These are phyloP conservation scores for Bipolaris sorokiniana DNA, from an alignment of 2,329 filamentous ascomycete genomes.

Conservation along the genomic window DNA sequence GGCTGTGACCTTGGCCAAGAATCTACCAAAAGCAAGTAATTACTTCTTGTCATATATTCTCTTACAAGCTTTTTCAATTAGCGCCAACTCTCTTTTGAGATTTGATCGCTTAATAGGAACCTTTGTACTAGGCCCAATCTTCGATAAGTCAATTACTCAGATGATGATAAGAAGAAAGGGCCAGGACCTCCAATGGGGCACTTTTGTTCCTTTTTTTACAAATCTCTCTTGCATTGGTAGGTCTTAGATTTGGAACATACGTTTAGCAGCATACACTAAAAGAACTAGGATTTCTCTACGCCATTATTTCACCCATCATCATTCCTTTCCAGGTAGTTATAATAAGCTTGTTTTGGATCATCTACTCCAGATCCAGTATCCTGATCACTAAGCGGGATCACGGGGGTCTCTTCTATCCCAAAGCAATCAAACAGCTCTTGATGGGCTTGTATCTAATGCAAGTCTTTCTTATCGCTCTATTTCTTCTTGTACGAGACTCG, in stretches of 20 bases:
- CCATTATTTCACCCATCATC: slow-evolving; percentile 21
- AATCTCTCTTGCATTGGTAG: slow-evolving; percentile 25
- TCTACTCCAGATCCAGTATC: slow-evolving; percentile 12
- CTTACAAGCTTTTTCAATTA: slow-evolving; percentile 16
- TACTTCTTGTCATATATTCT: slow-evolving; percentile 26
- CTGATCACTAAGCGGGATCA: slow-evolving; percentile 6
- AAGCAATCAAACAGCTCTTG: slow-evolving; percentile 19
- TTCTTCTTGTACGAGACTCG: slow-evolving; percentile 15
- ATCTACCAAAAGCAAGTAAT: slow-evolving; percentile 25
- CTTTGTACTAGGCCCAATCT: slow-evolving; percentile 9
- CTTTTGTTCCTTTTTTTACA: slow-evolving; percentile 19
- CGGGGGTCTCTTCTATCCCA: slow-evolving; percentile 19
- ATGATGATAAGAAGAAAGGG: slow-evolving; percentile 11
- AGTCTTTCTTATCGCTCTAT: slow-evolving; percentile 12
- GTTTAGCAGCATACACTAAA: neutral
- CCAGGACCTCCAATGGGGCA: slow-evolving; percentile 12
- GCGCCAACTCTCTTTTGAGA: slow-evolving; percentile 13
- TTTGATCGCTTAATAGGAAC: slow-evolving; percentile 11
- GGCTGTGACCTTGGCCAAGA: slow-evolving; percentile 21
- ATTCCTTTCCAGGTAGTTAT: slow-evolving; percentile 18
- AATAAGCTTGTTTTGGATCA: slow-evolving; percentile 17
- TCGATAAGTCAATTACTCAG: slow-evolving; percentile 18
- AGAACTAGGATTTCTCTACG: slow-evolving; percentile 18
- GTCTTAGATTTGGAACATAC: neutral
- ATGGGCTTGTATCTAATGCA: slow-evolving; percentile 18